phyloP scores from a whole-genome alignment of 1,139 yeast species.

The Zygosaccharomyces sapae region DNA sequence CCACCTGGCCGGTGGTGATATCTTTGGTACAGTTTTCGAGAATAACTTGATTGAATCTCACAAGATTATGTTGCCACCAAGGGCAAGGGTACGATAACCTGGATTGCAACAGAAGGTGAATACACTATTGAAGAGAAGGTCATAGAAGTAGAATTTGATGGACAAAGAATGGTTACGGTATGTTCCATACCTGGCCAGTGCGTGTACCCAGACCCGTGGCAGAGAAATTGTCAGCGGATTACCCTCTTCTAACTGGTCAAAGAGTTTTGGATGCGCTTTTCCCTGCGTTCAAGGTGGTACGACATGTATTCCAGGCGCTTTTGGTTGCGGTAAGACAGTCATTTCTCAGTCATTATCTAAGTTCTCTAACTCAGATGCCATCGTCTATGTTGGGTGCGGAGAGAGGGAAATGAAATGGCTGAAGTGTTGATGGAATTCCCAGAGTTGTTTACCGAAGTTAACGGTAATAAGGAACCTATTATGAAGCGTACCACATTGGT shows the following conservation, averaged over 20 bases:
- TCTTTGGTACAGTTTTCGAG: slow-evolving; percentile 89
- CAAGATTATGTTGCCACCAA: slow-evolving; percentile 91
- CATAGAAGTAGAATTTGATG: slow-evolving; percentile 92
- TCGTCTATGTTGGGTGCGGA: slow-evolving; percentile 92
- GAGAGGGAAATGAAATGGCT: slow-evolving; percentile 99
- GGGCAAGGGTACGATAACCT: slow-evolving; percentile 96
- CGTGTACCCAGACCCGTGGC: slow-evolving; percentile 99
- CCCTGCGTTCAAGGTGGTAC: slow-evolving; percentile 99
- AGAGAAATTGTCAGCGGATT: slow-evolving; percentile 85
- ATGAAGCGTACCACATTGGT: slow-evolving; percentile 99
- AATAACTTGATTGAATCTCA: slow-evolving; percentile 89
- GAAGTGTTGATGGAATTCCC: slow-evolving; percentile 99
- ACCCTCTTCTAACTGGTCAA: slow-evolving; percentile 96
- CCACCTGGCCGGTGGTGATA: slow-evolving; percentile 97
- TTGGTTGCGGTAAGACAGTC: slow-evolving; percentile 99
- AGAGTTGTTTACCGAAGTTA: slow-evolving; percentile 82
- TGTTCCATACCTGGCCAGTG: slow-evolving; percentile 99
- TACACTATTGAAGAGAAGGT: slow-evolving; percentile 86
- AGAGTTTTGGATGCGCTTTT: slow-evolving; percentile 96
- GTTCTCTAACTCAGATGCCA: slow-evolving; percentile 93
- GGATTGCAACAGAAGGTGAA: slow-evolving; percentile 84
- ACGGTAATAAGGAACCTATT: slow-evolving; percentile 94
- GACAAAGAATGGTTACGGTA: slow-evolving; percentile 74
- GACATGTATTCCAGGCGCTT: slow-evolving; percentile 99
- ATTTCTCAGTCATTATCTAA: slow-evolving; percentile 96